Evolutionary conservation across 768 basidiomycete genomes (phyloP), one percentile per base, ranked within the genome.

Genomic region (Lentinula aciculospora): DNA sequence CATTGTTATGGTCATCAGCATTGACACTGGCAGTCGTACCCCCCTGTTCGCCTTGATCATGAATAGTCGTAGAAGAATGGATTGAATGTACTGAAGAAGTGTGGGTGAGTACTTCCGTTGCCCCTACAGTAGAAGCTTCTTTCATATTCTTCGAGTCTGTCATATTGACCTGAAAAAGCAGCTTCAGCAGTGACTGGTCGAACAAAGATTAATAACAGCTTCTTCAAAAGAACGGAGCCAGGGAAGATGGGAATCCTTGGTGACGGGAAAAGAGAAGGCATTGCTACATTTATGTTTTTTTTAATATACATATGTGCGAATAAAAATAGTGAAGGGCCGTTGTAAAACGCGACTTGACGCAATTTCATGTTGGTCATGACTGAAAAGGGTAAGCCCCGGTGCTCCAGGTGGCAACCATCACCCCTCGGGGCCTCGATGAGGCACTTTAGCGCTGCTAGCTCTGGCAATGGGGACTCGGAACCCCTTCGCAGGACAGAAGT

Each of bases 361-460:
- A 53, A 53, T 53, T 53, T 37, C 34, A 21, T 36, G 34, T 53
- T 53, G 51, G 51, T 53, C 51, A 53, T 36, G 5, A 12, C 17
- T 5, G 37, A n/a, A 23, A 9, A 34, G 32, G 37, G 4, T 17
- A 39, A 17, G 17, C 6, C 42, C 21, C 4, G 12, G 19, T 34
- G 32, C 13, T 9, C 32, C 32, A 34, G 9, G 32, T 7, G 32
- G 13, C 13, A 34, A 34, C 5, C 32, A 34, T 13, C 32, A 34
- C 8, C 1, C 32, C 32, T 34, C 8, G 13, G 32, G 8, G 32
- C 13, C 32, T 8, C 32, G 32, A 34, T 34, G 32, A 34, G 32
- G 32, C 32, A 34, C 32, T 34, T 34, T 34, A 34, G 32, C 32
- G 32, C 32, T 34, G 13, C n/a, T n/a, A n/a, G n/a, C n/a, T n/a